phyloP scores from a whole-genome alignment of 2,329 filamentous ascomycete genomes.

The Cladophialophora carrionii region DNA sequence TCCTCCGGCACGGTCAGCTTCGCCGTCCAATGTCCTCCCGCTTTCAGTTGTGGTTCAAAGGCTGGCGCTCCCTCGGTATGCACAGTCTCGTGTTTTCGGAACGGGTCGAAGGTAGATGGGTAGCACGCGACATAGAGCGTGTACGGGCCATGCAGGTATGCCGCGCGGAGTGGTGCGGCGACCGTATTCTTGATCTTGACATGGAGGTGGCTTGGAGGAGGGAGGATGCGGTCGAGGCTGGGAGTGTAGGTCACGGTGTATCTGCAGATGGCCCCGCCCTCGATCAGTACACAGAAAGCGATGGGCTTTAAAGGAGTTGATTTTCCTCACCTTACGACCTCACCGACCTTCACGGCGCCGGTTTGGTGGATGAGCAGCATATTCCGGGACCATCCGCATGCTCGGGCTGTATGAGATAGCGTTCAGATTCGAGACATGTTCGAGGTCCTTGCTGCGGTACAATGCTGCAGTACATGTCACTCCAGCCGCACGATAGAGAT shows the following conservation, averaged over 20 bases:
- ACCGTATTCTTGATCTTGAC: conserved; percentile 91
- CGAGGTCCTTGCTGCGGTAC: not conserved
- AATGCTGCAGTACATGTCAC: not conserved
- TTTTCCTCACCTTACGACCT: conserved; percentile 75
- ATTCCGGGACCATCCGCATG: conserved; percentile 38
- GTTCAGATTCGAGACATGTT: conserved; percentile 2
- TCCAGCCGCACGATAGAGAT: not conserved
- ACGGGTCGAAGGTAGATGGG: conserved; percentile 79
- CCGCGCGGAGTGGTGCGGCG: conserved; percentile 85
- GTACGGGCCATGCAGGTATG: conserved; percentile 95
- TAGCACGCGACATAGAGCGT: conserved; percentile 82
- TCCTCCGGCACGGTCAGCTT: conserved; percentile 78
- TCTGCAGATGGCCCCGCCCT: conserved; percentile 43
- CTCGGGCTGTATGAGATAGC: not conserved
- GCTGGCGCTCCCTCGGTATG: conserved; percentile 77
- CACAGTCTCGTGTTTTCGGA: conserved; percentile 72
- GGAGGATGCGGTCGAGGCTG: conserved; percentile 83
- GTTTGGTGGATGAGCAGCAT: conserved; percentile 93
- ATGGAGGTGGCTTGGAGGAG: conserved; percentile 76
- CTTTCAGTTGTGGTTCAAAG: conserved; percentile 95
- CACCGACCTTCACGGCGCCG: conserved; percentile 89
- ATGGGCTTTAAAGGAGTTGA: not conserved
- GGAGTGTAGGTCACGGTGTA: conserved; percentile 91
- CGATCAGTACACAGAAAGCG: not conserved
- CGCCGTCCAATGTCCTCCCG: conserved; percentile 83